Conservation (phyloP, 2,329 filamentous ascomycete species). For the Aureobasidium melanogenum region DNA sequence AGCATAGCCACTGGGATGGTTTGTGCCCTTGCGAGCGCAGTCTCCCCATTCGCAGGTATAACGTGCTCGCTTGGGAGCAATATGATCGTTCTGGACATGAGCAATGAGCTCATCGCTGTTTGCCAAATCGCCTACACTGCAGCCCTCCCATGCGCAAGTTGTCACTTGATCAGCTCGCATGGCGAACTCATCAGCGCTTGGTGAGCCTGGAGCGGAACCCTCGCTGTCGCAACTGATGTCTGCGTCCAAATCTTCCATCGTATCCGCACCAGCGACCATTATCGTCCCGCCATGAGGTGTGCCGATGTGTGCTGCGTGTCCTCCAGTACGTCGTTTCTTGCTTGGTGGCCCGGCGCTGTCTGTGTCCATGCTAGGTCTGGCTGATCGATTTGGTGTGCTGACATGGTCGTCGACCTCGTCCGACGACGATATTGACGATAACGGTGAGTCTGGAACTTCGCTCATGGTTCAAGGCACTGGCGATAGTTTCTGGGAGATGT, state of each 20-base stretch:
- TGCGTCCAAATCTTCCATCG: constrained; percentile 31
- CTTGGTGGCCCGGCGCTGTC: constrained; percentile 25
- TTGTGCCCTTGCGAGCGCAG: constrained; percentile 77
- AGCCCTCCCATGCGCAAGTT: constrained; percentile 43
- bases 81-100: constrained; percentile 74
- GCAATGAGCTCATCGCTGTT: constrained; percentile 45
- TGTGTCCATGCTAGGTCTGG: constrained; percentile 34
- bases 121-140: constrained; percentile 37
- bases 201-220: constrained; percentile 57
- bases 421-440: constrained; percentile 52
- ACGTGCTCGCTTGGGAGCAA: constrained; percentile 77
- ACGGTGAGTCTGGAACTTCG: constrained; percentile 20
- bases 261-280: constrained; percentile 26
- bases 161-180: constrained; percentile 36
- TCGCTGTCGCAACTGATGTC: constrained; percentile 87
- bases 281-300: constrained; percentile 1
- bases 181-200: constrained; percentile 35
- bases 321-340: constrained; percentile 31
- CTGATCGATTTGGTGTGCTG: constrained; percentile 42
- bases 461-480: neutral
- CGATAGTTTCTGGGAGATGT: neutral
- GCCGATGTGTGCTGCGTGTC: neutral
- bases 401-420: constrained; percentile 49
- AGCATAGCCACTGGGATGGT: constrained; percentile 91
- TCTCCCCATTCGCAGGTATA: constrained; percentile 98